Evolutionary conservation across 2,329 filamentous ascomycete species (phyloP).

Genomic region (Chaetomium strumarium): DNA sequence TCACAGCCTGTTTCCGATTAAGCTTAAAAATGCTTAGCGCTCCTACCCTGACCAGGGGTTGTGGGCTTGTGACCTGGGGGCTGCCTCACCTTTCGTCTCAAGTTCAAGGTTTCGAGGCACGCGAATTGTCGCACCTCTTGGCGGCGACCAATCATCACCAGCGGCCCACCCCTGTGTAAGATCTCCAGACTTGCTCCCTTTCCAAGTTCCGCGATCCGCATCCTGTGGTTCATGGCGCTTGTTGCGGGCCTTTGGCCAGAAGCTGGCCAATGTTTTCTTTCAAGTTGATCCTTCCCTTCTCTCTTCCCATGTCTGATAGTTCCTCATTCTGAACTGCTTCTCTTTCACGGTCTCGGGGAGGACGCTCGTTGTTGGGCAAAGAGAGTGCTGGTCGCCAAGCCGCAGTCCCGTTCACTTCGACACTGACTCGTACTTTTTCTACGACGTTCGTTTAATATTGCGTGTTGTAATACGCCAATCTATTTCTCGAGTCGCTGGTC

Average conservation of each 20-base stretch:
- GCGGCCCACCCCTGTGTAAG: constrained; percentile 5
- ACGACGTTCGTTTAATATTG: background rate
- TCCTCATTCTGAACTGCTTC: background rate
- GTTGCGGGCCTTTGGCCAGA: background rate
- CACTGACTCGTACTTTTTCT: constrained; percentile 2
- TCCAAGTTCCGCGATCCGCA: background rate
- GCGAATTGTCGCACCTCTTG: constrained; percentile 7
- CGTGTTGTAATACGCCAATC: background rate
- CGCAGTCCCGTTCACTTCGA: constrained; percentile 12
- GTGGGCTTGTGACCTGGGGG: background rate
- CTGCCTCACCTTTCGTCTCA: constrained; percentile 21
- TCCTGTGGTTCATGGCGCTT: background rate
- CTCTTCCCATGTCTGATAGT: background rate
- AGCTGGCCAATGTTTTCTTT: background rate
- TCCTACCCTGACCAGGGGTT: background rate
- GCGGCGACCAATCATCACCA: constrained; percentile 18
- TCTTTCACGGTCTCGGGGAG: constrained; percentile 1
- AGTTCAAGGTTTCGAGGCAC: constrained; percentile 15
- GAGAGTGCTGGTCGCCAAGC: constrained; percentile 21
- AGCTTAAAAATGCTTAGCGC: background rate
- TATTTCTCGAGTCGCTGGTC: constrained; percentile 12
- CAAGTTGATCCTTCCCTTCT: background rate
- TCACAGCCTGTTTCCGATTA: background rate
- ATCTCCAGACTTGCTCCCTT: constrained; percentile 10
- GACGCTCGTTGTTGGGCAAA: constrained; percentile 16